These are phyloP conservation scores for Erucastrum elatum DNA, from an alignment of 345 rosid genomes.

Conservation along the genomic window DNA sequence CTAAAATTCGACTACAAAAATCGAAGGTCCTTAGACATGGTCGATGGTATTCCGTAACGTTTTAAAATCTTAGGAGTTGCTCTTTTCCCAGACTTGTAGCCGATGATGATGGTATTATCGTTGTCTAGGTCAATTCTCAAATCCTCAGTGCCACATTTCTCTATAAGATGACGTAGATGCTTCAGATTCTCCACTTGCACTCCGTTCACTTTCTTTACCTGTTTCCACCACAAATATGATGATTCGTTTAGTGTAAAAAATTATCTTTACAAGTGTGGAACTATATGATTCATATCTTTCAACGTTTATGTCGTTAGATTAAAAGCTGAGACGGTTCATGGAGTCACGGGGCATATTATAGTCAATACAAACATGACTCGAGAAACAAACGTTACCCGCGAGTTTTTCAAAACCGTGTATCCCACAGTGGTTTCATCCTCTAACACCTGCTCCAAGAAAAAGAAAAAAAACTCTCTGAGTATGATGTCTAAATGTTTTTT, in stretches of 20 bases:
- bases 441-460: conserved; percentile 39
- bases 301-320: neutral
- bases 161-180: conserved; percentile 58
- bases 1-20: neutral
- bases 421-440: conserved; percentile 74
- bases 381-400: conserved; percentile 46
- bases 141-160: conserved; percentile 43
- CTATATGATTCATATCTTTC: neutral
- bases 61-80: conserved; percentile 59
- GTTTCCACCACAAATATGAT: conserved; percentile 24
- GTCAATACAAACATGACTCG: neutral
- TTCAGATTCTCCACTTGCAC: conserved; percentile 57
- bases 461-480: no score
- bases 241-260: neutral
- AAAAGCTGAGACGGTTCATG: neutral
- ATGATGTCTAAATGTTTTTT: no score
- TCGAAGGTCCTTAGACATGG: conserved; percentile 9
- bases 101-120: conserved; percentile 55
- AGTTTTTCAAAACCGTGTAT: conserved; percentile 59
- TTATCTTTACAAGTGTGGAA: neutral
- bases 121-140: conserved; percentile 69
- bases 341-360: neutral
- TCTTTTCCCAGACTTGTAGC: conserved; percentile 46
- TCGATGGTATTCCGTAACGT: conserved; percentile 61
- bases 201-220: conserved; percentile 78